A percentile compares a stretch with the other conserved stretches of the same genome.
Evolutionary conservation across 257 asterid genomes (phyloP).

Genomic region (Salvia miltiorrhiza): DNA sequence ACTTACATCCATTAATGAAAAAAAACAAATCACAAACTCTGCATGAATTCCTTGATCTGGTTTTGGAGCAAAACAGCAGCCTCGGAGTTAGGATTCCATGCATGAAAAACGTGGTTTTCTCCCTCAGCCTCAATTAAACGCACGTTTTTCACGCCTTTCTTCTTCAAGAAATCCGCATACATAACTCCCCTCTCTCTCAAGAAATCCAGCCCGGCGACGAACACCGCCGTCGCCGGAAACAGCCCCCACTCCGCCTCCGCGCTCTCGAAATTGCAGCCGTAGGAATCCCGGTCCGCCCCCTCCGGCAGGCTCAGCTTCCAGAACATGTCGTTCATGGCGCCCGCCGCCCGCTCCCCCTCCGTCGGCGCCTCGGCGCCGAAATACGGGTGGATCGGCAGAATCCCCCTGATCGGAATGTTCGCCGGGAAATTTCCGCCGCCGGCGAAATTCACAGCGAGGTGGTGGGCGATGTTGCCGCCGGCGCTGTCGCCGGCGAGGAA

Average conservation of each 20-base stretch:
- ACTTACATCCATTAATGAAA: too few relatives aligned
- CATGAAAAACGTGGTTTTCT: constrained; percentile 58
- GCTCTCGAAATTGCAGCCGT: constrained; percentile 59
- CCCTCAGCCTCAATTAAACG: constrained; percentile 51
- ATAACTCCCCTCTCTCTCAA: constrained; percentile 74
- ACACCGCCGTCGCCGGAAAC: constrained; percentile 57
- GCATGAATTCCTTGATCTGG: constrained; percentile 51
- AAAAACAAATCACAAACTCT: not conserved
- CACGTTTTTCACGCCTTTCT: constrained; percentile 52
- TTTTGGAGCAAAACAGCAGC: constrained; percentile 51
- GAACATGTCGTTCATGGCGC: constrained; percentile 62
- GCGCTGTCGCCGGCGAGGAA: constrained; percentile 83
- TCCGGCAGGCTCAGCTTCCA: constrained; percentile 76
- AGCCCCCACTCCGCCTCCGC: constrained; percentile 32
- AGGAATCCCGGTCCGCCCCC: constrained; percentile 48
- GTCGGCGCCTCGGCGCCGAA: constrained; percentile 63
- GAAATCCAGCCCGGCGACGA: constrained; percentile 65
- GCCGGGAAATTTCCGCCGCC: not conserved
- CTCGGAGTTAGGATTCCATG: constrained; percentile 59
- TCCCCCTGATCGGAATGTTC: constrained; percentile 37
- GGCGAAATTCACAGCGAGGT: constrained; percentile 34
- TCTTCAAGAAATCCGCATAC: constrained; percentile 53
- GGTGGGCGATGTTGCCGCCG: constrained; percentile 79
- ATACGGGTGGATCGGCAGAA: constrained; percentile 66
- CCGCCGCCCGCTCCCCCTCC: constrained; percentile 41